A percentile compares a stretch with the other conserved stretches of the same genome.
Evolutionary conservation across 352 stramenopile genomes (phyloP).

Genomic region (Phytophthora idaei): DNA sequence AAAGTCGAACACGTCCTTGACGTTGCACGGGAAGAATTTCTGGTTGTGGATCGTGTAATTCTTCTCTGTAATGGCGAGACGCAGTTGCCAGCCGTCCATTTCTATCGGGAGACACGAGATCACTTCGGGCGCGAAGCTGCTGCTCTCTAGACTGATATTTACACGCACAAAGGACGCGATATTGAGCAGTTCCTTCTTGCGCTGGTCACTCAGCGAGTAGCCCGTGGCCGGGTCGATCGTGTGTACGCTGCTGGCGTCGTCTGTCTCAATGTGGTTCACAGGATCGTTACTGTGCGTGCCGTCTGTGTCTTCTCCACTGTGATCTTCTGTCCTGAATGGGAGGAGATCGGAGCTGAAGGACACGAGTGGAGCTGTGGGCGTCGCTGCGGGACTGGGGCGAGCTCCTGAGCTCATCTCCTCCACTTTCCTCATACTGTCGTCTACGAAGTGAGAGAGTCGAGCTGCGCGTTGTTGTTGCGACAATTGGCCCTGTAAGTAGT

Average conservation of each 20-base stretch:
- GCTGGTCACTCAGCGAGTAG: constrained; percentile 67
- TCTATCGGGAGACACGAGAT: constrained; percentile 88
- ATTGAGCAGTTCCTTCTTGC: constrained; percentile 67
- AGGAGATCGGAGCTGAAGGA: constrained; percentile 41
- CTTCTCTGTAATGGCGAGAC: constrained; percentile 85
- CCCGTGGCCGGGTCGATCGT: constrained; percentile 61
- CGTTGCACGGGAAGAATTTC: constrained; percentile 86
- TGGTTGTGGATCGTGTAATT: constrained; percentile 90
- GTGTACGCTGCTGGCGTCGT: constrained; percentile 54
- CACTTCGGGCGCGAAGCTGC: constrained; percentile 82
- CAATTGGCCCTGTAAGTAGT: constrained; percentile 43
- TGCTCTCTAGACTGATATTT: constrained; percentile 85
- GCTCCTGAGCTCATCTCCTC: constrained; percentile 80
- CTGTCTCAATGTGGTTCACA: constrained; percentile 65
- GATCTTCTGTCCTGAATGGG: constrained; percentile 39
- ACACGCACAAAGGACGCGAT: constrained; percentile 79
- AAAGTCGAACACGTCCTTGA: constrained; percentile 83
- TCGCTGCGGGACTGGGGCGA: constrained; percentile 34
- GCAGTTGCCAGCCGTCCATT: constrained; percentile 88
- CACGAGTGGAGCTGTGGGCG: constrained; percentile 29
- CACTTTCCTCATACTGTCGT: constrained; percentile 74
- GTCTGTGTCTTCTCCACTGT: constrained; percentile 55
- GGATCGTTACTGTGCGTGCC: constrained; percentile 43
- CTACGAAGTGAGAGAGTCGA: constrained; percentile 62
- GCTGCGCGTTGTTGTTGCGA: constrained; percentile 53